Conservation (phyloP, 345 rosid genomes). For the Hirschfeldia incana region DNA sequence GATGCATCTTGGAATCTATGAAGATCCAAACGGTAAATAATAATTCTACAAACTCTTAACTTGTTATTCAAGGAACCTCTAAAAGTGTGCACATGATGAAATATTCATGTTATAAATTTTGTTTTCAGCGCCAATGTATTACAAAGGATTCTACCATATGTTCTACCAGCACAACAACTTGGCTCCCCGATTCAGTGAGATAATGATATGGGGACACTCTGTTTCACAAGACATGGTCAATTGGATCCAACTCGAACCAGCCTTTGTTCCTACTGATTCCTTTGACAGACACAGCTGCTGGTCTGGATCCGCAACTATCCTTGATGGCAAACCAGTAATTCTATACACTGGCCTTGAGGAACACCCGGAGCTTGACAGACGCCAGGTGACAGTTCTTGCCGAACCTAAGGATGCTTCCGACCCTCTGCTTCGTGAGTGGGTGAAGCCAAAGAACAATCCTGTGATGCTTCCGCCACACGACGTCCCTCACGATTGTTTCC, state of each 20-base stretch:
- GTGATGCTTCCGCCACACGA: conserved; percentile 48
- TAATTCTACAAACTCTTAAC: not conserved
- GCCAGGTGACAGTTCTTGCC: conserved; percentile 68
- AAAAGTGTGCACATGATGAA: not conserved
- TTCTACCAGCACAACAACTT: conserved; percentile 57
- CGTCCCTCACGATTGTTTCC: conserved; percentile 40
- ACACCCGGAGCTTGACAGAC: not conserved
- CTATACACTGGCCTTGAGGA: conserved; percentile 59
- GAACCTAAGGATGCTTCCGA: conserved; percentile 55
- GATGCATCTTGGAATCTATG: conserved; percentile 16
- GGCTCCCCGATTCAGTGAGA: conserved; percentile 49
- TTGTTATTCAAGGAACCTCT: not conserved
- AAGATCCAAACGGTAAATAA: conserved; percentile 29
- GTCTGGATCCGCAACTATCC: conserved; percentile 70
- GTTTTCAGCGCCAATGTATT: conserved; percentile 69
- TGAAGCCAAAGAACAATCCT: conserved; percentile 56
- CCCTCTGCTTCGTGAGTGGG: conserved; percentile 65
- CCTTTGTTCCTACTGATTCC: conserved; percentile 55
- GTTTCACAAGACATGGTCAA: conserved; percentile 65
- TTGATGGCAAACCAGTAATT: conserved; percentile 55
- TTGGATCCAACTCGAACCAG: conserved; percentile 62
- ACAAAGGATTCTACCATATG: conserved; percentile 58
- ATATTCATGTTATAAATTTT: not conserved
- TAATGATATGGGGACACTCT: conserved; percentile 71
- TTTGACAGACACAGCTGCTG: conserved; percentile 66